Evolutionary conservation across 2,329 filamentous ascomycete species (phyloP).

Genomic region (Hawksworthiomyces lignivorus): DNA sequence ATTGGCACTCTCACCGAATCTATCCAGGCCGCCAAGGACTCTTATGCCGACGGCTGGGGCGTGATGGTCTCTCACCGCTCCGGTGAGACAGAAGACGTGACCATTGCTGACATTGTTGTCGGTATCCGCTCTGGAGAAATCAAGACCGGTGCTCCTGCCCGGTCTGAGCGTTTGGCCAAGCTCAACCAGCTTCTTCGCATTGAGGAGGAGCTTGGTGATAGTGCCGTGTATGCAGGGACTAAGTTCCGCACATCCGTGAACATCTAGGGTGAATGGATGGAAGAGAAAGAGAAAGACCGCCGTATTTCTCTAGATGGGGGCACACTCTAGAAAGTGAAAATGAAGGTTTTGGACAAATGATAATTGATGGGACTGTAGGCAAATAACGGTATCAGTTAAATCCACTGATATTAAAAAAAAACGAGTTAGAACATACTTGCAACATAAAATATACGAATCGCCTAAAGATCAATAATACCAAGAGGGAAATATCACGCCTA

Average conservation of each 20-base stretch:
- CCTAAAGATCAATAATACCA: too few species aligned
- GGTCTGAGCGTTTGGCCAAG: constrained; percentile 98
- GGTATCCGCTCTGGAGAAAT: constrained; percentile 96
- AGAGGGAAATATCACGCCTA: too few species aligned
- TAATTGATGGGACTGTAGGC: too few species aligned
- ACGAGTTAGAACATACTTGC: too few species aligned
- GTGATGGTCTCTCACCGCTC: constrained; percentile 99
- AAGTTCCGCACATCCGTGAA: constrained; percentile 90
- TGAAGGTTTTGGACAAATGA: too few species aligned
- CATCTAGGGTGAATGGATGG: constrained; percentile 49
- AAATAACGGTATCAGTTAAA: too few species aligned
- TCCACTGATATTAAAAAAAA: too few species aligned
- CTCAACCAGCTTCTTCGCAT: constrained; percentile 99
- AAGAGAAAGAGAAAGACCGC: too few species aligned
- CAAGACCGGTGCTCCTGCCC: constrained; percentile 94
- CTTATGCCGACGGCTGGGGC: constrained; percentile 90
- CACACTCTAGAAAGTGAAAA: background rate
- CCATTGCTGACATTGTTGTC: constrained; percentile 95
- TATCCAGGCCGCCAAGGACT: constrained; percentile 98
- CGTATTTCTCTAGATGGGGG: too few species aligned
- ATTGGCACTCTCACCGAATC: constrained; percentile 98
- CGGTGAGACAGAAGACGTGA: constrained; percentile 99
- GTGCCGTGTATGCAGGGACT: constrained; percentile 83
- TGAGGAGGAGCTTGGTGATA: constrained; percentile 93
- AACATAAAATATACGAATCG: too few species aligned